Evolutionary conservation across 2,329 filamentous ascomycete genomes (phyloP), one percentile per base, ranked within the genome.

Genomic region (Rugonectria rugulosa): DNA sequence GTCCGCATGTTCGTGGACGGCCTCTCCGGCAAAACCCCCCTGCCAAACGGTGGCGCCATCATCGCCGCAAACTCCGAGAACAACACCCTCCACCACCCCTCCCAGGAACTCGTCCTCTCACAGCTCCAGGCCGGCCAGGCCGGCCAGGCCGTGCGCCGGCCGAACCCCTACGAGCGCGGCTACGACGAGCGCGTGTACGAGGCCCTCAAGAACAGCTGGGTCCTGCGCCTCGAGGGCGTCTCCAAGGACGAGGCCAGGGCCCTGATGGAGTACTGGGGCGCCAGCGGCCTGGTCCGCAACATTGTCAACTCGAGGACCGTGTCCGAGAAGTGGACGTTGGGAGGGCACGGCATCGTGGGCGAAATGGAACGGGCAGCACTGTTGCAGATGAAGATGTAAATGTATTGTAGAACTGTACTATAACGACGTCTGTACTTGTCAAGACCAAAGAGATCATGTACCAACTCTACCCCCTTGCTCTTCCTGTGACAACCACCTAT

Each of bases 211-310:
- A 77, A 78, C 38, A 77, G 81, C 34, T 72, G 76, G 55, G 76
- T 86, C 2, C 61, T 87, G 48, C 81, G 83, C 17, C 70, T 97
- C 17, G 80, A 83, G 36, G 89, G 91, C 8, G 68, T 97, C 63
- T 88, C 79, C 66, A 90, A 88, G 74, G 76, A 81, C 2, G 94
- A 98, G 76, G 87, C 91, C 10, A 84, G 88, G 56, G 82, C 86
- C 1, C 79, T 96, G 65, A 88, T 98, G 86, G 92, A 97, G 78
- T 98, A 97, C 77, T 98, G 94, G 81, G 92, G 91, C 5, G 86
- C 85, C 29, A 96, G 91, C 72, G 95, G 94, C 11, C 80, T 97
- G 70, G 72, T 96, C 69, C 84, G 90, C 61, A 79, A 84, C 58
- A 81, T 79, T 40, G 81, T 97, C 44, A 88, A 90, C 67, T 87